Percentiles rank a stretch among this genome's conserved stretches.
phyloP scores from a whole-genome alignment of 1,284 basidiomycete genomes.

The Hemileccinum hortonii region DNA sequence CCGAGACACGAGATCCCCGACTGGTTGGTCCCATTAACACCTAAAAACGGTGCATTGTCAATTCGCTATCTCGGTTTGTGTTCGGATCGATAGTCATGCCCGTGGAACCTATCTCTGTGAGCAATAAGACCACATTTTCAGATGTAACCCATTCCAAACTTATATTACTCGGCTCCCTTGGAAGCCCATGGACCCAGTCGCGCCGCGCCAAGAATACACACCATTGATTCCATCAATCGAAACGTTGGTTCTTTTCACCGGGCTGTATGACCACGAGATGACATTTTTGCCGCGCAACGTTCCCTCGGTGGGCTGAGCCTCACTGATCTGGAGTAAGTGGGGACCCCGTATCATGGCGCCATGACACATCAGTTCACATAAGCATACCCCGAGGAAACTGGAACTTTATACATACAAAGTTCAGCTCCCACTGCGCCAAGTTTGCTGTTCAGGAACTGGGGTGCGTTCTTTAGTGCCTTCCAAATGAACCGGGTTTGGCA shows the following conservation, averaged over 20 bases:
- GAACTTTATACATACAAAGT: slow-evolving; percentile 2
- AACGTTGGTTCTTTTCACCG: not conserved
- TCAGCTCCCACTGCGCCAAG: slow-evolving; percentile 13
- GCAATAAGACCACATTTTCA: not conserved
- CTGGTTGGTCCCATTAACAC: not conserved
- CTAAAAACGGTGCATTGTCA: not conserved
- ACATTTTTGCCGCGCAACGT: slow-evolving; percentile 1
- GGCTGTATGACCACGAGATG: slow-evolving; percentile 2
- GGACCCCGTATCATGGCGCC: slow-evolving; percentile 16
- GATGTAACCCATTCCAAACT: not conserved
- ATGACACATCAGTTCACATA: slow-evolving; percentile 11
- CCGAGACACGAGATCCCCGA: not conserved
- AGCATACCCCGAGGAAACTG: slow-evolving; percentile 15
- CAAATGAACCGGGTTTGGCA: slow-evolving; percentile 1
- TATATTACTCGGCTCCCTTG: not conserved
- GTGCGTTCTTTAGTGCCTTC: slow-evolving; percentile 19
- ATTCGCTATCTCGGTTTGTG: slow-evolving; percentile 14
- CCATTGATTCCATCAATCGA: slow-evolving; percentile 2
- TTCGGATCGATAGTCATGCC: slow-evolving; percentile 7
- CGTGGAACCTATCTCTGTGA: not conserved
- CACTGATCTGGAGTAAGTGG: slow-evolving; percentile 17
- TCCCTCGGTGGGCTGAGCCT: slow-evolving; percentile 9
- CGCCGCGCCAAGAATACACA: not conserved
- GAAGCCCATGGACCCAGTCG: not conserved
- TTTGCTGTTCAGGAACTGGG: slow-evolving; percentile 33